Evolutionary conservation across 202 grass and related monocot genomes (phyloP), one percentile per base, ranked within the genome.

Genomic region (Alloteropsis angusta): DNA sequence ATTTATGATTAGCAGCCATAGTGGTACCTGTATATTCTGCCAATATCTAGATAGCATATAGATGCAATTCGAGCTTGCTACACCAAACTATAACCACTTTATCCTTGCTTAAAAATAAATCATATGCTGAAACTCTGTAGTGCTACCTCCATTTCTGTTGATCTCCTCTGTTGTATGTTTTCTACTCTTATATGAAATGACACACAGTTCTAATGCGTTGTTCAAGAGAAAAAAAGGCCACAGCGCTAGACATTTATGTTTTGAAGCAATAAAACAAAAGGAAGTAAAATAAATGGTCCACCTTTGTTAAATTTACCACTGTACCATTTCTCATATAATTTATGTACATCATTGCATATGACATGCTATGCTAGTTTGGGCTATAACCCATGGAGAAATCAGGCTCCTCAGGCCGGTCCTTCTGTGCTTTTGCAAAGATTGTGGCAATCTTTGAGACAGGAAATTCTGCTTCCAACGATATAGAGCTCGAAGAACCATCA

Each of bases 361-460:
- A 65, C 36, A 22, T 71, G 56, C 42, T 66, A 22, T 77, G 46
- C 50, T 86, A 82, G 38, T 86, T 7, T 12, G 2, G 34, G 64
- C 42, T 18, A 53, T 45, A 17, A 46, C 67, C 69, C 19, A 46
- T 14, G 59, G 42, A 74, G 39, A 83, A 87, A 48, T 74, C 34
- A 79, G 74, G 52, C 17, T 83, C 75, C 42, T 61, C 43, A 15
- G 74, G 74, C 6, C 23, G 36, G n/a, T 80, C 43, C 6, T 67
- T 36, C 32, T 68, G 67, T 44, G 68, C 60, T 86, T 80, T 78
- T 55, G 10, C 16, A n/a, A 85, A 85, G 28, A 85, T 73, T 59
- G 39, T 80, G 30, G 83, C 48, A n/a, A 79, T 85, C 60, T 65
- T 74, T 55, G 36, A 78, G 63, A 79, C 26, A 65, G 57, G n/a